Percentiles rank a stretch among this genome's conserved stretches.
phyloP scores from a whole-genome alignment of 106 monocot species.

The Apostasia shenzhenica region DNA sequence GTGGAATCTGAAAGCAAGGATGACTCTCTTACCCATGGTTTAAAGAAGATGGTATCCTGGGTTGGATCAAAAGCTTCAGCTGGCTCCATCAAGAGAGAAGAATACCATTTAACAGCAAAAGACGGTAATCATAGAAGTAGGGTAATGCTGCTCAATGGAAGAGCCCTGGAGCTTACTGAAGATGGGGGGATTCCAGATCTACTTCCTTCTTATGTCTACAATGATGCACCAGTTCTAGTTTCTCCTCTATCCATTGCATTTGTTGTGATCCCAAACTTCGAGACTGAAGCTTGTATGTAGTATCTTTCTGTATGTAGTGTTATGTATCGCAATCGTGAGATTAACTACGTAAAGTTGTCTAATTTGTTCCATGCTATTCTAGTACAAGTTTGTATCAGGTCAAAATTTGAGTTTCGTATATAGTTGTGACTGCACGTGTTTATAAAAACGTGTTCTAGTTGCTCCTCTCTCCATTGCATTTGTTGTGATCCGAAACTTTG shows the following conservation, averaged over 20 bases:
- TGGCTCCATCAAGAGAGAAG: constrained; percentile 19
- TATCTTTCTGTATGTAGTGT: not conserved
- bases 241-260: constrained; percentile 34
- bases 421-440: too few species aligned
- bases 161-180: constrained; percentile 23
- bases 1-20: constrained; percentile 1
- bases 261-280: constrained; percentile 31
- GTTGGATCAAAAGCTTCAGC: constrained; percentile 18
- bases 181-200: constrained; percentile 31
- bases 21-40: constrained; percentile 10
- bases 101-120: constrained; percentile 39
- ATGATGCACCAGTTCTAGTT: constrained; percentile 14
- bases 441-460: too few species aligned
- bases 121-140: constrained; percentile 21
- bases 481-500: too few species aligned
- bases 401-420: too few species aligned
- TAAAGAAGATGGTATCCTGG: constrained; percentile 23
- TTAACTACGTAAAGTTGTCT: not conserved
- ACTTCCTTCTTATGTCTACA: constrained; percentile 12
- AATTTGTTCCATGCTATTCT: too few species aligned
- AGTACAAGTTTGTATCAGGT: too few species aligned
- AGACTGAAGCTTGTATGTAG: constrained; percentile 15
- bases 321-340: not conserved
- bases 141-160: constrained; percentile 34
- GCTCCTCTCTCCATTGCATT: too few species aligned